phyloP scores from a whole-genome alignment of 768 basidiomycete species.

The Rhodotorula graminis region DNA sequence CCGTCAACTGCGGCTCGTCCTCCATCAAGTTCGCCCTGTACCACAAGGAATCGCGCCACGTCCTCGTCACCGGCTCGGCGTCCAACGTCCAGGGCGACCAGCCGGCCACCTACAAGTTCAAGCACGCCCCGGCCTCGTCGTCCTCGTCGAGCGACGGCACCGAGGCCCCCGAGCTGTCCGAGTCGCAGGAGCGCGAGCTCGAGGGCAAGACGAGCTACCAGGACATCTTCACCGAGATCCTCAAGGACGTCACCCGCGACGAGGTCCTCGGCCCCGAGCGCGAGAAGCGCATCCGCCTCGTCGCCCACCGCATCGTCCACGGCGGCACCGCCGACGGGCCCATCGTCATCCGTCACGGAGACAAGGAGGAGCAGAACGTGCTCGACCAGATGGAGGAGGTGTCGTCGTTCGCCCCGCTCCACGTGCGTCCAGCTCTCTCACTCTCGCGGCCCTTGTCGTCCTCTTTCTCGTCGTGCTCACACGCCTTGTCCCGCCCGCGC shows the following conservation, averaged over 20 bases:
- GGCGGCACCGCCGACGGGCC: slow-evolving; percentile 74
- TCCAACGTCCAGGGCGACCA: slow-evolving; percentile 25
- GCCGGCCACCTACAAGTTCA: slow-evolving; percentile 13
- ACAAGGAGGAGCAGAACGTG: slow-evolving; percentile 66
- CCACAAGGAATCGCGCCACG: background rate
- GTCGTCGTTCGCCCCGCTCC: slow-evolving; percentile 36
- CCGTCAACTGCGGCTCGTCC: slow-evolving; percentile 43
- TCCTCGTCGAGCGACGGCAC: no score
- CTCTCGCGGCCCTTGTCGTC: no score
- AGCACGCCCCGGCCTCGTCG: background rate
- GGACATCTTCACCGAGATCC: slow-evolving; percentile 48
- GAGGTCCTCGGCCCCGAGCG: slow-evolving; percentile 48
- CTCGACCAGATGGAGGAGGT: slow-evolving; percentile 52
- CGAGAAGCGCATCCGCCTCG: slow-evolving; percentile 50
- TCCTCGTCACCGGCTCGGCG: slow-evolving; percentile 30
- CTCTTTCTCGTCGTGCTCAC: slow-evolving; percentile 51
- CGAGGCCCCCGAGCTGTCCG: background rate
- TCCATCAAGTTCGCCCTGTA: slow-evolving; percentile 45
- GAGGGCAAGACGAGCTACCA: slow-evolving; percentile 42
- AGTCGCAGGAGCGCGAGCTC: slow-evolving; percentile 28
- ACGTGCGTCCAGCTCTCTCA: slow-evolving; percentile 19
- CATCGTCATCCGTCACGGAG: slow-evolving; percentile 62
- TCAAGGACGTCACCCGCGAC: slow-evolving; percentile 46
- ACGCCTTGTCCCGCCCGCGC: background rate
- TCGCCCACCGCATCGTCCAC: slow-evolving; percentile 81